Percentiles rank a stretch among this genome's conserved stretches.
Conservation (phyloP, 2,329 filamentous ascomycete species). For the Chalaropsis ovoidea region DNA sequence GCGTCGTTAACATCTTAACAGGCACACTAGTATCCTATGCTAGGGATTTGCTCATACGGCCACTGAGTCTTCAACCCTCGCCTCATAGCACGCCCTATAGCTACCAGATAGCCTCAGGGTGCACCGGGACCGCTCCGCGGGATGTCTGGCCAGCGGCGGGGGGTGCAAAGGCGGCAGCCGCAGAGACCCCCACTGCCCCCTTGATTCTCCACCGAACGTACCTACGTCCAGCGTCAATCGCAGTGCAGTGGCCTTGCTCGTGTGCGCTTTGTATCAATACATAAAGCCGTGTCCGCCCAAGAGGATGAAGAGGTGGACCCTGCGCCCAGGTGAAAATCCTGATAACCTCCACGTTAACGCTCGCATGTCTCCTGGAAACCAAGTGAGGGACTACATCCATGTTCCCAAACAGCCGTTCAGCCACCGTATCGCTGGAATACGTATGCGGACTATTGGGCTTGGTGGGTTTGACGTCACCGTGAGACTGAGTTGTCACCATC, state of each 20-base stretch:
- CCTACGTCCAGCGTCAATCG: background rate
- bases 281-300: conserved; percentile 5
- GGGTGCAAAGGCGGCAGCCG: background rate
- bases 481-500: conserved; percentile 4
- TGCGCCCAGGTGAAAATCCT: conserved; percentile 17
- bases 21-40: conserved; percentile 6
- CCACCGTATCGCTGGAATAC: background rate
- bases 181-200: conserved; percentile 12
- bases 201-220: conserved; percentile 14
- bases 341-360: conserved; percentile 4
- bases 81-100: background rate
- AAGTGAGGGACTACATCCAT: background rate
- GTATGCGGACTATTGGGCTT: conserved; percentile 1
- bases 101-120: background rate
- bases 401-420: conserved; percentile 4
- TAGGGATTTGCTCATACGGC: background rate
- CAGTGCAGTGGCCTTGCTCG: background rate
- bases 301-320: conserved; percentile 17
- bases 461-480: background rate
- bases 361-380: conserved; percentile 2
- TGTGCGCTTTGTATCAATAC: background rate
- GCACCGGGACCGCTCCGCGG: conserved; percentile 10
- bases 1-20: conserved; percentile 3
- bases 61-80: background rate
- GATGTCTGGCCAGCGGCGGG: background rate